Evolutionary conservation across 2,329 filamentous ascomycete genomes (phyloP), one percentile per base, ranked within the genome.

Genomic region (Parafenestella ontariensis): DNA sequence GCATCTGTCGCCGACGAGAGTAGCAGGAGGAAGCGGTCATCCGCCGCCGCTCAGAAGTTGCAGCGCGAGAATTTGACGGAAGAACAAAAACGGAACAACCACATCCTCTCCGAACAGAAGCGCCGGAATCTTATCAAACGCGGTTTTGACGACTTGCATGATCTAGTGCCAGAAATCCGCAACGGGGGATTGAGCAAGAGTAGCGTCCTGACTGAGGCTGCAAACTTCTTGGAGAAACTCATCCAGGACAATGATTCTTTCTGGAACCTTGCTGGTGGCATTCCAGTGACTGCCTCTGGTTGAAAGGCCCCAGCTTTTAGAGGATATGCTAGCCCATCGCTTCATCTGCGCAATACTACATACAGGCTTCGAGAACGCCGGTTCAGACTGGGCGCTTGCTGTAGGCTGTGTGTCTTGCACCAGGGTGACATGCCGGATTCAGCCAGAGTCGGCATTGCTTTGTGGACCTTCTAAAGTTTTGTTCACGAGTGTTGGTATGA

Each of bases 51-150:
- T 5, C 65, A 69, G 34, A 73, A 70, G 47, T 44, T 64, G 7
- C 70, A 70, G 21, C 72, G 73, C 29, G 84, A 88, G 66, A 88
- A 88, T 59, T 73, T 95, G 3, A 85, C 87, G 0, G 90, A 94
- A 62, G 87, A 89, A 56, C 89, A 95, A 75, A 95, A 94, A 76
- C 83, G 91, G 41, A 88, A 88, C 67, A 96, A 96, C 64, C 91
- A 96, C 70, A 95, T 96, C 61, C 83, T 88, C 47, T 95, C 91
- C 47, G 92, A 96, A 71, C 91, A 96, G 77, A 96, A 95, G 75
- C 85, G 92, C 29, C 83, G 92, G 43, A 91, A 91, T 23, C 80
- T 92, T 42, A 94, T 94, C 67, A 89, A 92, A 69, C 85, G 90
- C 61, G 91, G 91, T 0, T 96, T 94, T 65, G 89, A 92, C 39